Conservation (phyloP, 306 rosid genomes). For the Rosa multiflora region DNA sequence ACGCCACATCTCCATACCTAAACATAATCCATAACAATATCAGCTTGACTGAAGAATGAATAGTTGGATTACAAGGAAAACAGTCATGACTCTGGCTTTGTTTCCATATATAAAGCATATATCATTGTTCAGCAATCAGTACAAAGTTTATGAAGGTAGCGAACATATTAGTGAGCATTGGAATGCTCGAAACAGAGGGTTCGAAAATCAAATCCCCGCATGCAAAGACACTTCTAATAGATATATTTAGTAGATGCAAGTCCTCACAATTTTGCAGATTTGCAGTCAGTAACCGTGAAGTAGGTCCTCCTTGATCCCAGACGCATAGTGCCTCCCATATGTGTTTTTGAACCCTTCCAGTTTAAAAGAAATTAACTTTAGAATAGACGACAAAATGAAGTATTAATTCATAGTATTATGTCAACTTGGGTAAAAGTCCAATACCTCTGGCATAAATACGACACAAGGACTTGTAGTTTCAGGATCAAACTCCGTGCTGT, state of each 20-base stretch:
- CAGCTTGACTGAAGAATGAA: constrained; percentile 9
- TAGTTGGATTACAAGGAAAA: neutral
- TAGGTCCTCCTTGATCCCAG: constrained; percentile 83
- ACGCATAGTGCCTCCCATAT: constrained; percentile 93
- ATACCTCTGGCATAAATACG: constrained; percentile 86
- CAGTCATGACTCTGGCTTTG: neutral
- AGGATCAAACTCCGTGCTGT: constrained; percentile 73
- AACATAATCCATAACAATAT: constrained; percentile 18
- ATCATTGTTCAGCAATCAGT: neutral
- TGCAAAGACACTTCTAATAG: neutral
- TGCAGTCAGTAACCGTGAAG: constrained; percentile 61
- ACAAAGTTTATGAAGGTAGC: too few relatives aligned
- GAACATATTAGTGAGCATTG: too few relatives aligned
- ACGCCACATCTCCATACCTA: constrained; percentile 67
- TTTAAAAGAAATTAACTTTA: constrained; percentile 19
- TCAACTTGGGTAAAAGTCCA: neutral
- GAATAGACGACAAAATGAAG: neutral
- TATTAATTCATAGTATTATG: neutral
- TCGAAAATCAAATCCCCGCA: neutral
- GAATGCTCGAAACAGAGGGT: too few relatives aligned
- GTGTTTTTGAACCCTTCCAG: constrained; percentile 80
- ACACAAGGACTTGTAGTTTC: constrained; percentile 69
- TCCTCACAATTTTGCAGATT: constrained; percentile 81
- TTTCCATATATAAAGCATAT: too few relatives aligned
- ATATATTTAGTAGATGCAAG: constrained; percentile 2